phyloP scores from a whole-genome alignment of 345 rosid species.

The Theobroma cacao region DNA sequence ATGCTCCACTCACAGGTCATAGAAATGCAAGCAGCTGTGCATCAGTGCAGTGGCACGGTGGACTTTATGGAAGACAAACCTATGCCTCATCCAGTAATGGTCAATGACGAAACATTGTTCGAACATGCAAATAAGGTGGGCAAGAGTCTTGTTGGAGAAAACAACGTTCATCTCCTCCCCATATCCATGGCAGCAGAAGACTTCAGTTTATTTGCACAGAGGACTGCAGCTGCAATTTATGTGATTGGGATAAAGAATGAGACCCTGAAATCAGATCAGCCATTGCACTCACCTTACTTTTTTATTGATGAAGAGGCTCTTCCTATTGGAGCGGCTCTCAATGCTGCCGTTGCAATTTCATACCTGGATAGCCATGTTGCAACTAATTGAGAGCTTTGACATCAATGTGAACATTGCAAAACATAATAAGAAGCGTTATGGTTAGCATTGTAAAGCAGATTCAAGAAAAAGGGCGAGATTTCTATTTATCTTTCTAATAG shows the following conservation, averaged over 20 bases:
- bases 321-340: constrained; percentile 66
- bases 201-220: constrained; percentile 66
- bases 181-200: constrained; percentile 69
- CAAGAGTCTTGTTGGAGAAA: constrained; percentile 48
- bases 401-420: neutral
- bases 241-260: constrained; percentile 54
- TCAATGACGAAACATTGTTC: constrained; percentile 49
- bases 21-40: constrained; percentile 59
- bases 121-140: constrained; percentile 54
- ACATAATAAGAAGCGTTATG: neutral
- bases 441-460: neutral
- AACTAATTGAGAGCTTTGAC: constrained; percentile 11
- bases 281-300: constrained; percentile 63
- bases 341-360: constrained; percentile 60
- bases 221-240: constrained; percentile 51
- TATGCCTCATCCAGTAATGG: constrained; percentile 53
- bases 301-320: constrained; percentile 61
- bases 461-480: neutral
- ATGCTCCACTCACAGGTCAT: constrained; percentile 37
- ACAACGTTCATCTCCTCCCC: constrained; percentile 47
- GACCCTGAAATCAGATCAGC: constrained; percentile 42
- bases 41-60: constrained; percentile 49
- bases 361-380: constrained; percentile 42
- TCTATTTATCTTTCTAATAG: neutral
- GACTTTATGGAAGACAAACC: constrained; percentile 47